Conservation (phyloP, 2,329 filamentous ascomycete genomes). For the Phaeosphaeria sp. region DNA sequence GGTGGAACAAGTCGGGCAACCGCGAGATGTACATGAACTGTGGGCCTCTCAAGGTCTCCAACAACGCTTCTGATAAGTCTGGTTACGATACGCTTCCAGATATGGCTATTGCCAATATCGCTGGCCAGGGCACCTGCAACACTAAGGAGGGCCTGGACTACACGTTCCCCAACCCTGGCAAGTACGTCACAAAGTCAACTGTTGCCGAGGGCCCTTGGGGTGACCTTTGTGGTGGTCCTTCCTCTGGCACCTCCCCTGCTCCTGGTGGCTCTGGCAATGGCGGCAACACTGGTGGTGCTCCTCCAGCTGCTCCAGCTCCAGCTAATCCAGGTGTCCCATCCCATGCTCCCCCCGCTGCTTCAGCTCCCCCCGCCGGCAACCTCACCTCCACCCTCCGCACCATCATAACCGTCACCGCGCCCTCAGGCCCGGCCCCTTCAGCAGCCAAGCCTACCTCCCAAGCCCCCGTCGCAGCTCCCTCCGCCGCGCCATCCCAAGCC, state of each 20-base stretch:
- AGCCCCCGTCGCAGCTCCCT: neutral
- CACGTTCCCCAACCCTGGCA: conserved; percentile 71
- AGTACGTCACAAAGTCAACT: conserved; percentile 51
- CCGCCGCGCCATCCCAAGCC: conserved; percentile 4
- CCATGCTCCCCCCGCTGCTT: neutral
- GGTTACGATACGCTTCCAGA: conserved; percentile 68
- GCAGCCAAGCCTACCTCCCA: neutral
- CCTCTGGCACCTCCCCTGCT: too few species aligned
- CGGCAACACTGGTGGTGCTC: conserved; percentile 5
- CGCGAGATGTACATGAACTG: conserved; percentile 99
- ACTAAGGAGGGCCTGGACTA: conserved; percentile 55
- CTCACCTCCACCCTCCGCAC: conserved; percentile 26
- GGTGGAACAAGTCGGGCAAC: conserved; percentile 89
- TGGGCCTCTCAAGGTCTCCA: conserved; percentile 71
- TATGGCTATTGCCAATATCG: conserved; percentile 76
- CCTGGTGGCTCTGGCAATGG: conserved; percentile 8
- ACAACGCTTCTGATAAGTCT: conserved; percentile 56
- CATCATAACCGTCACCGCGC: conserved; percentile 34
- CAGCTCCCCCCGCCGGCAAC: neutral
- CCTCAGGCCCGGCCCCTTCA: conserved; percentile 6
- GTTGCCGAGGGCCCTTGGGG: conserved; percentile 33
- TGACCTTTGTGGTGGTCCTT: conserved; percentile 31
- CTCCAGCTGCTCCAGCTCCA: conserved; percentile 5
- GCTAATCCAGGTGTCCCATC: conserved; percentile 2
- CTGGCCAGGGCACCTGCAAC: conserved; percentile 51